These are phyloP conservation scores for Trichocladium uniseriatum DNA, from an alignment of 495 filamentous ascomycete genomes.

Conservation along the genomic window DNA sequence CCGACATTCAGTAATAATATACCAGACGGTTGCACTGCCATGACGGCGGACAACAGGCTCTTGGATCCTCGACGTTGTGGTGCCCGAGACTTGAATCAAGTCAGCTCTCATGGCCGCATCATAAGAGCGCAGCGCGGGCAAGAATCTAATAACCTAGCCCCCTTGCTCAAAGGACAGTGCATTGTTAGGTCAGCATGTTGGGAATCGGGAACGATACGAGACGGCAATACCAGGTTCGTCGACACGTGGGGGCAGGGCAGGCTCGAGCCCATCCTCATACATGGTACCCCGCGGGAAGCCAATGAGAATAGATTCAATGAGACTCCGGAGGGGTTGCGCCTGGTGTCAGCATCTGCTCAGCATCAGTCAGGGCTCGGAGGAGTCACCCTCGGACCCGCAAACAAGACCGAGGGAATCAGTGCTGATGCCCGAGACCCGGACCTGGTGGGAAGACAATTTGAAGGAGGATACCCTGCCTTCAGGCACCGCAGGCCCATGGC, in stretches of 20 bases:
- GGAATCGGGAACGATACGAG: too few relatives aligned
- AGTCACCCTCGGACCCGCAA: neutral
- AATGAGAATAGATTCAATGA: neutral
- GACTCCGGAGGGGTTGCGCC: neutral
- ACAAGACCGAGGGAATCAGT: neutral
- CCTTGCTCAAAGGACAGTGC: too few relatives aligned
- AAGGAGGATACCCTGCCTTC: neutral
- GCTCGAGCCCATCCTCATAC: neutral
- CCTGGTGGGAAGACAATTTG: neutral
- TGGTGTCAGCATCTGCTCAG: constrained; percentile 1
- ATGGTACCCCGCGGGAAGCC: neutral
- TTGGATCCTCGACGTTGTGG: too few relatives aligned
- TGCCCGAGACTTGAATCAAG: too few relatives aligned
- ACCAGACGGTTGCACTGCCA: too few relatives aligned
- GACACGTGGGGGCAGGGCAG: neutral
- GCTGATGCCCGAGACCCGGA: neutral
- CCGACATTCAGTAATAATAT: too few relatives aligned
- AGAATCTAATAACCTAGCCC: too few relatives aligned
- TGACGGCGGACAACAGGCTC: too few relatives aligned
- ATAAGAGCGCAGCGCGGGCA: too few relatives aligned
- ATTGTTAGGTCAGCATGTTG: too few relatives aligned
- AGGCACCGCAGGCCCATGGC: neutral
- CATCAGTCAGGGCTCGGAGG: neutral
- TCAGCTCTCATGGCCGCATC: too few relatives aligned
- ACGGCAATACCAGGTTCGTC: too few relatives aligned